Evolutionary conservation across 805 yeast species (phyloP).

Genomic region (Pichia pseudocactophila): DNA sequence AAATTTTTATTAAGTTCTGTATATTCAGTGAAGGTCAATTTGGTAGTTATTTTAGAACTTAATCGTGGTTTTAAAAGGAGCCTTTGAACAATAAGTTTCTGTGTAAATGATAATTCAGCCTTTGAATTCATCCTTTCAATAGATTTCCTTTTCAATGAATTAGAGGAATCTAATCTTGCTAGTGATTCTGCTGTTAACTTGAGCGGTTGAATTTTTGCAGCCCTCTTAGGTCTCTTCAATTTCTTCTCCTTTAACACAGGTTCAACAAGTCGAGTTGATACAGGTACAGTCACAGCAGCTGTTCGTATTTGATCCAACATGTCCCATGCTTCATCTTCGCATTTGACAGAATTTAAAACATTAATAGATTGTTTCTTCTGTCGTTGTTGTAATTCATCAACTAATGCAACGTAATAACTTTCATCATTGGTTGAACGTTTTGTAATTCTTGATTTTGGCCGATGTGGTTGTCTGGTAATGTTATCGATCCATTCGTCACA

Average conservation of each 20-base stretch:
- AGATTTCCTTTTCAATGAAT: no score
- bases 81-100: conserved; percentile 49
- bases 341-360: not conserved
- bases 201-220: conserved; percentile 1
- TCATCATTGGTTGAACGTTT: not conserved
- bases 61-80: conserved; percentile 44
- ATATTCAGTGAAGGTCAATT: conserved; percentile 29
- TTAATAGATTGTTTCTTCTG: not conserved
- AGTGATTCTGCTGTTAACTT: conserved; percentile 12
- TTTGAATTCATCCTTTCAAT: not conserved
- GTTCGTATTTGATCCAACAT: conserved; percentile 6
- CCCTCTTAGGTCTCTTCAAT: conserved; percentile 9
- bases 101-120: conserved; percentile 24
- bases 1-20: conserved; percentile 54
- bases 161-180: not conserved
- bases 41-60: conserved; percentile 23
- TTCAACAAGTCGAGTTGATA: not conserved
- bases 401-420: conserved; percentile 5
- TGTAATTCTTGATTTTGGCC: not conserved
- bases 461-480: not conserved
- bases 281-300: not conserved
- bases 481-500: conserved; percentile 27
- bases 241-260: not conserved
- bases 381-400: conserved; percentile 1
- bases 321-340: conserved; percentile 9